These are phyloP conservation scores for Penicillium sp. DNA, from an alignment of 2,329 filamentous ascomycete genomes.

Conservation along the genomic window DNA sequence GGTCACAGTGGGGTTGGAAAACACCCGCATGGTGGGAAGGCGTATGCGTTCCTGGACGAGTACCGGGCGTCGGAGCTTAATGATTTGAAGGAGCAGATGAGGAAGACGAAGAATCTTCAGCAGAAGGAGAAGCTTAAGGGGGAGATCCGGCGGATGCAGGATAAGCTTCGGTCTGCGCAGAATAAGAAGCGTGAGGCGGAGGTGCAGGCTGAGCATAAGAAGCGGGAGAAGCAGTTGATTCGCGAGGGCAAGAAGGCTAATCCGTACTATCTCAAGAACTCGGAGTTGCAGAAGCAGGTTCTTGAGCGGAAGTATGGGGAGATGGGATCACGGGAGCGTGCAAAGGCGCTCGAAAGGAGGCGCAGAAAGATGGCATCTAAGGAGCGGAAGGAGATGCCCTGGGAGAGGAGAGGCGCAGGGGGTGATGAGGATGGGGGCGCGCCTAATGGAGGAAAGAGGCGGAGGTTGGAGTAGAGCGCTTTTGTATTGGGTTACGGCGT, in stretches of 20 bases:
- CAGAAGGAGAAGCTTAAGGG: constrained; percentile 64
- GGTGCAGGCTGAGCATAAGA: constrained; percentile 65
- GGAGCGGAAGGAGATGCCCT: constrained; percentile 70
- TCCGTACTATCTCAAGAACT: constrained; percentile 87
- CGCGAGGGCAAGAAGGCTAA: constrained; percentile 68
- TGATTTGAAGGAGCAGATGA: constrained; percentile 60
- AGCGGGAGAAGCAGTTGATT: constrained; percentile 73
- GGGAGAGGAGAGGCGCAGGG: constrained; percentile 41
- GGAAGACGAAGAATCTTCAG: constrained; percentile 55
- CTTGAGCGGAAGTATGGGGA: constrained; percentile 68
- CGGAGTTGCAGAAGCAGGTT: constrained; percentile 79
- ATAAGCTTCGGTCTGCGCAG: constrained; percentile 61
- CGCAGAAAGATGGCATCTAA: constrained; percentile 80
- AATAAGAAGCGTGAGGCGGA: constrained; percentile 61
- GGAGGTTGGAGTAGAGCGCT: constrained; percentile 19
- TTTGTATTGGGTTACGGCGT: neutral
- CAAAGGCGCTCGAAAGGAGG: constrained; percentile 74
- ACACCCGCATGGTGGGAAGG: constrained; percentile 48
- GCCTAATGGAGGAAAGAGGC: constrained; percentile 23
- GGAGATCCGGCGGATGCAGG: constrained; percentile 68
- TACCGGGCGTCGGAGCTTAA: constrained; percentile 79
- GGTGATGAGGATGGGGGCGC: constrained; percentile 12
- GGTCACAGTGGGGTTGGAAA: constrained; percentile 27
- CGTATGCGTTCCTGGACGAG: constrained; percentile 79
- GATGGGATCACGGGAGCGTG: constrained; percentile 77